Evolutionary conservation across 345 rosid species (phyloP).

Genomic region (Gossypium thurberi): DNA sequence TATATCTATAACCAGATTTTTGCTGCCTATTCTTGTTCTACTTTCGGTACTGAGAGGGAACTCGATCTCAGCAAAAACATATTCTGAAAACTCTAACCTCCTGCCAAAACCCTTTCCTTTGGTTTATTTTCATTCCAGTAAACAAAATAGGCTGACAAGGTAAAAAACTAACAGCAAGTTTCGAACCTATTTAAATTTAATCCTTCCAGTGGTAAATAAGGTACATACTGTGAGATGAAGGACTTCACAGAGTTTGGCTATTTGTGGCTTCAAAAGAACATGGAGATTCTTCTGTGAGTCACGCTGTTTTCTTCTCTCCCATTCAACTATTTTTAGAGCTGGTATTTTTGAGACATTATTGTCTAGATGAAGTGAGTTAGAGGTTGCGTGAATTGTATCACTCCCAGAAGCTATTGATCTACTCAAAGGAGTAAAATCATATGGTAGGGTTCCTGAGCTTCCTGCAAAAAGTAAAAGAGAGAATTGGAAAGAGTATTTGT

Average conservation of each 20-base stretch:
- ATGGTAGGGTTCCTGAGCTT: constrained; percentile 23
- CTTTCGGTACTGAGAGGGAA: neutral
- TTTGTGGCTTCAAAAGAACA: constrained; percentile 49
- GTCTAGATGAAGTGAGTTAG: constrained; percentile 15
- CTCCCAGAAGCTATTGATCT: constrained; percentile 16
- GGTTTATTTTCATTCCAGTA: neutral
- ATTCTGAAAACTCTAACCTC: neutral
- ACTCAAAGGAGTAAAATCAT: constrained; percentile 20
- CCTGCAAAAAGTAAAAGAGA: constrained; percentile 36
- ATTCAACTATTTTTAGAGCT: constrained; percentile 27
- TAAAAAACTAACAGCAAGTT: neutral
- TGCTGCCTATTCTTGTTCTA: neutral
- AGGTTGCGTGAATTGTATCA: constrained; percentile 15
- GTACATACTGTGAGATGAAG: constrained; percentile 55
- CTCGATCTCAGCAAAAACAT: neutral
- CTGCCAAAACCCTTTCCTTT: neutral
- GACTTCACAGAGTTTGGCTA: constrained; percentile 58
- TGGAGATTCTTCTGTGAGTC: constrained; percentile 60
- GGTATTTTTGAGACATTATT: constrained; percentile 26
- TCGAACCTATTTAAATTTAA: neutral
- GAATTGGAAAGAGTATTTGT: neutral
- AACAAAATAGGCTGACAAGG: neutral
- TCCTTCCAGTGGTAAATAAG: constrained; percentile 15
- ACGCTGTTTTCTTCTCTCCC: constrained; percentile 27
- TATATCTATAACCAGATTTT: neutral